Percentiles rank a stretch among this genome's conserved stretches.
phyloP scores from a whole-genome alignment of 306 rosid genomes.

The Sindora glabra region DNA sequence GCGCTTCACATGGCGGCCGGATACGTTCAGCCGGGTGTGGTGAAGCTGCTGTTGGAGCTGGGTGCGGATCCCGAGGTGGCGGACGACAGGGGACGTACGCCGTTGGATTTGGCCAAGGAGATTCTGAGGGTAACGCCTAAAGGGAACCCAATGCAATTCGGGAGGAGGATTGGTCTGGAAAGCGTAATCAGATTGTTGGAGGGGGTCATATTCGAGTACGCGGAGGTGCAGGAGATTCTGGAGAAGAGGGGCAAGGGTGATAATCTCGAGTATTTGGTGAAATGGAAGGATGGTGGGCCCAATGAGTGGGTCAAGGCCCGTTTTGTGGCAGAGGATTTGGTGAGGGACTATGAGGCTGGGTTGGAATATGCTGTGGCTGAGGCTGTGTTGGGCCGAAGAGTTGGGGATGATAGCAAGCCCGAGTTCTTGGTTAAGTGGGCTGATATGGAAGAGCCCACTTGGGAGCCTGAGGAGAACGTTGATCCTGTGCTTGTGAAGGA shows the following conservation, averaged over 20 bases:
- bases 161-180: constrained; percentile 56
- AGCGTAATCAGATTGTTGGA: constrained; percentile 42
- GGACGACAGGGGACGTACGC: constrained; percentile 51
- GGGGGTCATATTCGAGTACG: constrained; percentile 58
- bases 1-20: constrained; percentile 88
- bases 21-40: constrained; percentile 54
- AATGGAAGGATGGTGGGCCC: constrained; percentile 73
- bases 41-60: constrained; percentile 37
- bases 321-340: constrained; percentile 64
- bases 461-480: constrained; percentile 87
- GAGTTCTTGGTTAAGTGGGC: constrained; percentile 81
- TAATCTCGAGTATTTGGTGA: constrained; percentile 58
- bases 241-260: constrained; percentile 80
- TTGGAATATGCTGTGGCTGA: constrained; percentile 86
- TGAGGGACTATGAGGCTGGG: constrained; percentile 69
- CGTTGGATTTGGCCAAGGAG: constrained; percentile 61
- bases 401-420: constrained; percentile 52
- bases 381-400: constrained; percentile 54
- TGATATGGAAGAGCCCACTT: constrained; percentile 71
- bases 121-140: constrained; percentile 49
- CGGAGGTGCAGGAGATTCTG: constrained; percentile 62
- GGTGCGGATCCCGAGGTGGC: constrained; percentile 62
- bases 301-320: constrained; percentile 72
- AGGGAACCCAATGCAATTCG: constrained; percentile 78
- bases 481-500: constrained; percentile 47